Evolutionary conservation across 2,329 filamentous ascomycete species (phyloP), one percentile per base, ranked within the genome.

Genomic region (Thelonectria rubi): DNA sequence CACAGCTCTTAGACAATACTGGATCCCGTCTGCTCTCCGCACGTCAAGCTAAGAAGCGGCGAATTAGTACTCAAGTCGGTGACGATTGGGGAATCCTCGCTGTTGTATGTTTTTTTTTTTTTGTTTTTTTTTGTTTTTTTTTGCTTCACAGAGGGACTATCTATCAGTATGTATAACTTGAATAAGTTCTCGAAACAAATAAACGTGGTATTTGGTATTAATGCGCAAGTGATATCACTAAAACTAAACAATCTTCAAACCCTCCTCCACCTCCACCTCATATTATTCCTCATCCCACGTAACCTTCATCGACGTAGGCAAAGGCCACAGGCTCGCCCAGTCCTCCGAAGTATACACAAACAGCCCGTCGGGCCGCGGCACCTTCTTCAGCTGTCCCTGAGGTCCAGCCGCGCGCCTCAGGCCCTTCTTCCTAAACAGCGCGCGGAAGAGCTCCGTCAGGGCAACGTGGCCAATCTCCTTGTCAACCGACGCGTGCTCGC

Each of bases 381-480:
- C 80, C 78, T 86, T 89, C 81, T 91, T 91, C 65, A 93, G 74
- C 71, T 87, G 78, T 0, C 91, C 91, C 75, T 90, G 87, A 1
- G 84, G 77, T 0, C 91, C 91, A 0, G 85, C 79, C 0, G 86
- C 87, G 30, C 87, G 81, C 6, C 87, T 79, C 11, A 93, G 73
- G 55, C 87, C 87, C 66, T 84, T 81, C 67, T 87, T 79, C 60
- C 82, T 78, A 69, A 89, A 90, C 2, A 92, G 76, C 1, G 85
- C 84, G 49, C 90, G 85, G 74, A 93, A 84, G 81, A 92, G 88
- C 65, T 89, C 85, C 0, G 86, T 85, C 60, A 93, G 77, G 0
- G 87, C 88, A 2, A 87, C 80, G 63, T 87, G 81, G 71, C 82
- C 86, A 12, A 85, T 82, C 15, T 88, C 84, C 24, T 81, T 81